Evolutionary conservation across 2,329 filamentous ascomycete species (phyloP).

Genomic region (Leptosphaerulina australis): DNA sequence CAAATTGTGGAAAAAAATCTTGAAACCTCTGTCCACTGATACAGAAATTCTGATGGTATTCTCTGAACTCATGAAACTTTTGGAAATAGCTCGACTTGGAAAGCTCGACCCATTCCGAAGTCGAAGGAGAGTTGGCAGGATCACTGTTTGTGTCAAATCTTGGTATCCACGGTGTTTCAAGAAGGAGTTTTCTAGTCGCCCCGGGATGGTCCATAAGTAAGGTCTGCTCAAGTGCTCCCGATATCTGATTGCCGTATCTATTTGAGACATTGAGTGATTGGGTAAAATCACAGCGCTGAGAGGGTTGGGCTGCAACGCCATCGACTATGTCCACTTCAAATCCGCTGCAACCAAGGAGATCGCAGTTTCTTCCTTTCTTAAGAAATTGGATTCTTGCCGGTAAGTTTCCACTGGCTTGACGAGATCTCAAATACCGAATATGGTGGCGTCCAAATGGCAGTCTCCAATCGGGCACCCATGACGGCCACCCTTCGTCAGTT

Average conservation of each 20-base stretch:
- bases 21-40: slow-evolving; percentile 1
- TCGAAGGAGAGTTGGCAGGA: slow-evolving; percentile 1
- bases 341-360: slow-evolving; percentile 2
- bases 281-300: background rate
- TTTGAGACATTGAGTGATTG: slow-evolving; percentile 2
- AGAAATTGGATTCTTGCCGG: slow-evolving; percentile 1
- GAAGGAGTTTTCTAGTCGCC: slow-evolving; percentile 3
- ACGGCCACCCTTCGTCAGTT: slow-evolving; percentile 1
- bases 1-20: slow-evolving; percentile 1
- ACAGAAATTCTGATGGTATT: background rate
- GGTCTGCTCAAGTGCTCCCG: slow-evolving; percentile 2
- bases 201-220: slow-evolving; percentile 5
- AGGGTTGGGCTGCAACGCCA: slow-evolving; percentile 3
- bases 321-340: slow-evolving; percentile 6
- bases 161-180: slow-evolving; percentile 1
- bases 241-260: background rate
- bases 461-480: slow-evolving; percentile 7
- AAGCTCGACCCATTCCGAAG: background rate
- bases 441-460: slow-evolving; percentile 3
- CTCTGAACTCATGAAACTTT: slow-evolving; percentile 2
- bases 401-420: slow-evolving; percentile 3
- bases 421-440: slow-evolving; percentile 3
- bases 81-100: slow-evolving; percentile 2
- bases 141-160: background rate
- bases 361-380: background rate